Percentiles rank a stretch among this genome's conserved stretches.
phyloP scores from a whole-genome alignment of 129 eudicot genomes.

The Logfia minima region DNA sequence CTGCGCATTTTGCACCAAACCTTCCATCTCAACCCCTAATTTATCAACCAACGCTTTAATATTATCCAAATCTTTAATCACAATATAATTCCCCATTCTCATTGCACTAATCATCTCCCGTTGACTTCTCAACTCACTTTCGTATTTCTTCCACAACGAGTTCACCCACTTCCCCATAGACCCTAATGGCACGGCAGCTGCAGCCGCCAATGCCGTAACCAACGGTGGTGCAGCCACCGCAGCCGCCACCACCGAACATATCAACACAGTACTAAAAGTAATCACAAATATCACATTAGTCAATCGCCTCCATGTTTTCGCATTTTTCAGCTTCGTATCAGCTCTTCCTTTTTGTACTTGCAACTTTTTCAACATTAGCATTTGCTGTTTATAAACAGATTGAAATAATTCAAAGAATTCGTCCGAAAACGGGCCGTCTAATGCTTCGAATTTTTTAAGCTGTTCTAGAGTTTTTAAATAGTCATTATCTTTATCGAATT shows the following conservation, averaged over 20 bases:
- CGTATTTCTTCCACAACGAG: conserved; percentile 67
- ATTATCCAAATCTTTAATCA: conserved; percentile 58
- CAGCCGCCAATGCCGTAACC: conserved; percentile 74
- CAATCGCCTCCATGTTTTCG: conserved; percentile 59
- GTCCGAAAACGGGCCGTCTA: conserved; percentile 49
- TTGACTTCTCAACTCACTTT: conserved; percentile 52
- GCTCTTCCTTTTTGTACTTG: conserved; percentile 45
- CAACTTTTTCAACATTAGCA: conserved; percentile 47
- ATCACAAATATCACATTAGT: conserved; percentile 60
- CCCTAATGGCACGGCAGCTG: conserved; percentile 74
- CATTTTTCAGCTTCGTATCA: conserved; percentile 47
- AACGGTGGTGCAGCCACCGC: conserved; percentile 76
- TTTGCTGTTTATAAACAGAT: conserved; percentile 45
- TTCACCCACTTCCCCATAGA: conserved; percentile 83
- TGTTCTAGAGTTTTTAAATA: conserved; percentile 43
- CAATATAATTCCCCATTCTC: conserved; percentile 58
- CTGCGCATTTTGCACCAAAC: conserved; percentile 51
- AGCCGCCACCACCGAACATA: conserved; percentile 78
- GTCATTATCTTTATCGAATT: conserved; percentile 39
- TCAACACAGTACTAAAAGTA: conserved; percentile 60
- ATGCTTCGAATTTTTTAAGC: conserved; percentile 42
- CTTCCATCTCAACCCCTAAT: conserved; percentile 61
- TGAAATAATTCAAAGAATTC: conserved; percentile 54
- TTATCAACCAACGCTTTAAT: conserved; percentile 52
- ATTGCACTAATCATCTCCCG: conserved; percentile 52